phyloP scores from a whole-genome alignment of 116 monocot genomes.

The Trichopus zeylanicus region DNA sequence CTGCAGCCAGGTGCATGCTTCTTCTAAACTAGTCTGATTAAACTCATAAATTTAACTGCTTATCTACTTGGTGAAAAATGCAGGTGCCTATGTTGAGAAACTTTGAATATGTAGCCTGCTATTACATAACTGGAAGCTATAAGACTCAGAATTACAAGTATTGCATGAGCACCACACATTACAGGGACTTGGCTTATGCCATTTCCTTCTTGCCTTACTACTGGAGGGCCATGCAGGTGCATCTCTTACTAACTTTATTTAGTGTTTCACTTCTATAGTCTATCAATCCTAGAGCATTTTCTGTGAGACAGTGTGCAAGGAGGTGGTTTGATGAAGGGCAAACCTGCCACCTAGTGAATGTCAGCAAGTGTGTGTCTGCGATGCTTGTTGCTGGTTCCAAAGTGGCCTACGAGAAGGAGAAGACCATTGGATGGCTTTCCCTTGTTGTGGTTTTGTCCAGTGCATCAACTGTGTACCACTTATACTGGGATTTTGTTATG shows the following conservation, averaged over 20 bases:
- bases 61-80: neutral
- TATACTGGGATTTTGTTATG: slow-evolving; percentile 91
- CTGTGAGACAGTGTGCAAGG: slow-evolving; percentile 71
- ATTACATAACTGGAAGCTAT: slow-evolving; percentile 91
- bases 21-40: neutral
- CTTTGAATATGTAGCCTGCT: slow-evolving; percentile 80
- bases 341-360: slow-evolving; percentile 47
- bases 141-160: slow-evolving; percentile 74
- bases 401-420: slow-evolving; percentile 67
- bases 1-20: slow-evolving; percentile 94
- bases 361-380: slow-evolving; percentile 75
- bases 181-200: slow-evolving; percentile 73
- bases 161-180: slow-evolving; percentile 52
- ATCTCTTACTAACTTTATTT: neutral
- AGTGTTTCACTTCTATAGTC: too few species aligned
- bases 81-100: slow-evolving; percentile 75
- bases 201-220: slow-evolving; percentile 92
- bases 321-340: slow-evolving; percentile 87
- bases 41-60: neutral
- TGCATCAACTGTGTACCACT: slow-evolving; percentile 53
- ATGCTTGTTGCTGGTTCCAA: slow-evolving; percentile 75
- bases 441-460: slow-evolving; percentile 49
- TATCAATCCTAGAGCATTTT: too few species aligned
- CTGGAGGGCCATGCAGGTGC: slow-evolving; percentile 95
- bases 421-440: slow-evolving; percentile 35